Conservation (phyloP, 2,329 filamentous ascomycete species). For the Blumeria hordei region DNA sequence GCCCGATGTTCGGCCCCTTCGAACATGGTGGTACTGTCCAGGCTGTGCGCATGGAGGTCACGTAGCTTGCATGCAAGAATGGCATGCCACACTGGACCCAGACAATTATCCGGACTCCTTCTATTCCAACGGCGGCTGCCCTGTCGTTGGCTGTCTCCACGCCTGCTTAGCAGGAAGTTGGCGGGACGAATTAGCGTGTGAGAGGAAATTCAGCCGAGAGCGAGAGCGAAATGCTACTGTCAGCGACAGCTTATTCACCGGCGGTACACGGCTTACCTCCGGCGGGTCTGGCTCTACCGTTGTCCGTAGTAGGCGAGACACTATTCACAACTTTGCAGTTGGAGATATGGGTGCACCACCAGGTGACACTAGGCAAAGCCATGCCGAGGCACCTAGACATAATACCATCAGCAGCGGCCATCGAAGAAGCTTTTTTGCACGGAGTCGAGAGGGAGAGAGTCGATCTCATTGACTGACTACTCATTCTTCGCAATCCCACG, state of each 20-base stretch:
- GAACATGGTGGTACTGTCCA: conserved; percentile 36
- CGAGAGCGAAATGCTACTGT: conserved; percentile 18
- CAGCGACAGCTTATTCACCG: not conserved
- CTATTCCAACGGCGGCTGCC: conserved; percentile 30
- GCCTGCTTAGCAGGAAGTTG: conserved; percentile 34
- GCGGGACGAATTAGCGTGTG: conserved; percentile 21
- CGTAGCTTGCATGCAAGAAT: conserved; percentile 30
- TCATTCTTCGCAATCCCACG: too few relatives aligned
- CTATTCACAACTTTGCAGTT: conserved; percentile 33
- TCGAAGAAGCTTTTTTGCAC: not conserved
- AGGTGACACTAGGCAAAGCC: conserved; percentile 2
- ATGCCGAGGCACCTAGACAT: not conserved
- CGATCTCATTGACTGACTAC: not conserved
- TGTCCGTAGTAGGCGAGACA: conserved; percentile 27
- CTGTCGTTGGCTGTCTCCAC: conserved; percentile 39
- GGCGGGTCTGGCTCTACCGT: not conserved
- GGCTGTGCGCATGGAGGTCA: conserved; percentile 39
- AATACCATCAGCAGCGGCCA: not conserved
- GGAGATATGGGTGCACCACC: conserved; percentile 32
- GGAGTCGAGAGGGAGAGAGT: not conserved
- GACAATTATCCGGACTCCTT: conserved; percentile 14
- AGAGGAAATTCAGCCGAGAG: conserved; percentile 7
- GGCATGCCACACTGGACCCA: conserved; percentile 22
- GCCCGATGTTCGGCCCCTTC: not conserved
- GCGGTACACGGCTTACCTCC: not conserved